Evolutionary conservation across 371 early-diverging fungal species (phyloP).

Genomic region (Rhizomucor miehei): DNA sequence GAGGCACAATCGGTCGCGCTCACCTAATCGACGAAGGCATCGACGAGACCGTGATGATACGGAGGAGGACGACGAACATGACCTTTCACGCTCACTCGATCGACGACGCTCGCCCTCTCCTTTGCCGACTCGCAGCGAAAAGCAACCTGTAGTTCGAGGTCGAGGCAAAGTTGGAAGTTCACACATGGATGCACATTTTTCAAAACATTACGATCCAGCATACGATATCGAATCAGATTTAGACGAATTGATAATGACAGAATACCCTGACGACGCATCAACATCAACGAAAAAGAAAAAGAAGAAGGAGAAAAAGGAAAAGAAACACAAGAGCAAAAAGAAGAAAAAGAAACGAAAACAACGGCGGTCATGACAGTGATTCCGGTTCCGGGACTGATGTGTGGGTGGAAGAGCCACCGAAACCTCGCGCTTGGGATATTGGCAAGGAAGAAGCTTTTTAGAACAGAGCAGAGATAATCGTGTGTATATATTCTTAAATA

Average conservation of each 20-base stretch:
- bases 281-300: slow-evolving; percentile 20
- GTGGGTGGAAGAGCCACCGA: slow-evolving; percentile 8
- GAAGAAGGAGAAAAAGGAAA: slow-evolving; percentile 22
- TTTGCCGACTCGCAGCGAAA: neutral
- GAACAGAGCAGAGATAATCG: too few relatives aligned
- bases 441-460: slow-evolving; percentile 5
- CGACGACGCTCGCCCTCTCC: neutral
- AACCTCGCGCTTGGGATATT: slow-evolving; percentile 15
- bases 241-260: slow-evolving; percentile 37
- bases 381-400: slow-evolving; percentile 1
- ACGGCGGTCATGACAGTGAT: slow-evolving; percentile 1
- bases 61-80: neutral
- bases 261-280: slow-evolving; percentile 14
- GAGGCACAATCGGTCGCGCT: neutral
- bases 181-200: slow-evolving; percentile 75
- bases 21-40: neutral
- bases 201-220: slow-evolving; percentile 62
- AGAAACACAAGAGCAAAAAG: slow-evolving; percentile 11
- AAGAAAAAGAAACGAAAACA: slow-evolving; percentile 11
- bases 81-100: neutral
- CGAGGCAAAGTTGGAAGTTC: slow-evolving; percentile 40
- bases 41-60: neutral
- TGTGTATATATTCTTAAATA: neutral
- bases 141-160: slow-evolving; percentile 20
- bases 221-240: slow-evolving; percentile 57